These are phyloP conservation scores for Triangularia verruculosa DNA, from an alignment of 2,329 filamentous ascomycete genomes.

Conservation along the genomic window DNA sequence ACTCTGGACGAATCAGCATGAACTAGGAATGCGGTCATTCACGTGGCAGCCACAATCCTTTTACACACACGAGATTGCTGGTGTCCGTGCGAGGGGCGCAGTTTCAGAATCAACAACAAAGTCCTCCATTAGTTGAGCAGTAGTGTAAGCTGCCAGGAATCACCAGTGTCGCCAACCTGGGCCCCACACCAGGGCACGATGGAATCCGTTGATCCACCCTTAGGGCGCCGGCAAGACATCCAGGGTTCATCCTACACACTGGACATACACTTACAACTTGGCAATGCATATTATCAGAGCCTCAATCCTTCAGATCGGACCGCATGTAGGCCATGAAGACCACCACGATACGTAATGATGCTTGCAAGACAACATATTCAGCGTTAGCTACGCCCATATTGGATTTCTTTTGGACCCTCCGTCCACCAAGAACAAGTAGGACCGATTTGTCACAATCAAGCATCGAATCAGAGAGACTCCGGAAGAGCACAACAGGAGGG, in stretches of 20 bases:
- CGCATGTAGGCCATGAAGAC: no score
- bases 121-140: no score
- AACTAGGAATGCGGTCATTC: background rate
- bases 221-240: background rate
- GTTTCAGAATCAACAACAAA: background rate
- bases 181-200: background rate
- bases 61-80: no score
- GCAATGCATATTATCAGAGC: no score
- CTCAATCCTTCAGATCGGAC: no score
- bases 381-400: no score
- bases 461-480: background rate
- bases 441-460: background rate
- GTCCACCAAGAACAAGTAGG: background rate
- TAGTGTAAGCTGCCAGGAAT: no score
- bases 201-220: background rate
- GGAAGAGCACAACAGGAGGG: background rate
- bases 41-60: background rate
- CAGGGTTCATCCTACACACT: no score
- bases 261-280: no score
- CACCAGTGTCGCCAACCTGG: background rate
- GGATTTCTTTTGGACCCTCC: background rate
- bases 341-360: no score
- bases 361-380: no score
- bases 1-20: background rate
- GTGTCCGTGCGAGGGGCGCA: background rate